phyloP scores from a whole-genome alignment of 208 protist genomes.

The Trypanosoma cruzi region DNA sequence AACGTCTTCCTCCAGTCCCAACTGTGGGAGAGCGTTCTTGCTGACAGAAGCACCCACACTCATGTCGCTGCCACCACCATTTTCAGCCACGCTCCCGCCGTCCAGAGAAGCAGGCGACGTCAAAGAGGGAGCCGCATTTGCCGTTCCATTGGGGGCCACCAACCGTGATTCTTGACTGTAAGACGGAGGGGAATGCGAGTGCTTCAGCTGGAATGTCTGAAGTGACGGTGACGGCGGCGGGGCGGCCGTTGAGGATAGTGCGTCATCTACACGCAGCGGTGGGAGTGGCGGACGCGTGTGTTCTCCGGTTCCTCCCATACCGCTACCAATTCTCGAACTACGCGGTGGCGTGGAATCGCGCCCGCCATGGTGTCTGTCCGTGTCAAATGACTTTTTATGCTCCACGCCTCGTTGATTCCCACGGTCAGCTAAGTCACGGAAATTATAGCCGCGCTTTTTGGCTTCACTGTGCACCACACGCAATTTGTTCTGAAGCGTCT shows the following conservation, averaged over 20 bases:
- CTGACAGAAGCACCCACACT: not conserved
- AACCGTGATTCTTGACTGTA: not conserved
- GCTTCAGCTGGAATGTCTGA: not conserved
- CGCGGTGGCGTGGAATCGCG: not conserved
- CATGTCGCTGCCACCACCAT: not conserved
- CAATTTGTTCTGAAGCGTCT: conserved; percentile 26
- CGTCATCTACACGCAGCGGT: conserved; percentile 1
- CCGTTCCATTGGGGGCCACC: not conserved
- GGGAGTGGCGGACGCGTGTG: conserved; percentile 9
- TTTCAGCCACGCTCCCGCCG: not conserved
- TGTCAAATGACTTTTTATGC: not conserved
- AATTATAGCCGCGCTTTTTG: not conserved
- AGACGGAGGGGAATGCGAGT: not conserved
- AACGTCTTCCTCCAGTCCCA: not conserved
- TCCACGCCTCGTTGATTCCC: not conserved
- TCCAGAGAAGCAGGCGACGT: not conserved
- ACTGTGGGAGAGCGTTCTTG: not conserved
- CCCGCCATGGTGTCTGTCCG: not conserved
- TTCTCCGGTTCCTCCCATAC: not conserved
- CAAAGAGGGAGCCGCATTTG: not conserved
- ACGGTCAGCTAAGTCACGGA: not conserved
- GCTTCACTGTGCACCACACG: conserved; percentile 10
- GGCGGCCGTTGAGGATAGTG: not conserved
- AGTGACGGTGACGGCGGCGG: not conserved
- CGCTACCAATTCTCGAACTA: not conserved